Conservation (phyloP, 1,139 yeast species). For the Scheffersomyces quercinus region DNA sequence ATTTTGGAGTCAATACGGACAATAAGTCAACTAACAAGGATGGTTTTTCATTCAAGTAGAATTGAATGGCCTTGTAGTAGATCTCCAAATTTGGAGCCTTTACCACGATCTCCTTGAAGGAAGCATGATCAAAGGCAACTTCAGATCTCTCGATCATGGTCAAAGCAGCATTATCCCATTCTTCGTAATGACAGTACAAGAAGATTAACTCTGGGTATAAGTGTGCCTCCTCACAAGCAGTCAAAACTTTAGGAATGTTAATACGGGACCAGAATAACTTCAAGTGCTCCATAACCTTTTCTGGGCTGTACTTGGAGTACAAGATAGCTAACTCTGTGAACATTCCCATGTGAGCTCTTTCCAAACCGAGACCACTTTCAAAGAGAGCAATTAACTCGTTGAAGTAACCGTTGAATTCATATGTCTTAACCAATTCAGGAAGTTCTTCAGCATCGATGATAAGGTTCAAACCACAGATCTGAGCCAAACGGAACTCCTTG, state of each 20-base stretch:
- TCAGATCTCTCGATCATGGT: conserved; percentile 97
- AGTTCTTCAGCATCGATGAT: conserved; percentile 97
- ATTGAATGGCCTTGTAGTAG: conserved; percentile 94
- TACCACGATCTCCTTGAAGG: conserved; percentile 91
- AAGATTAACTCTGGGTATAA: conserved; percentile 96
- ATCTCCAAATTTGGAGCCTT: conserved; percentile 96
- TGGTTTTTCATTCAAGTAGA: conserved; percentile 91
- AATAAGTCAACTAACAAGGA: conserved; percentile 84
- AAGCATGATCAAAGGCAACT: conserved; percentile 88
- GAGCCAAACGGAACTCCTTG: conserved; percentile 94
- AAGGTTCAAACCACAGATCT: conserved; percentile 96
- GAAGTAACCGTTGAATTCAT: conserved; percentile 89
- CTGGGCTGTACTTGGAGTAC: conserved; percentile 89
- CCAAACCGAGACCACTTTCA: conserved; percentile 94
- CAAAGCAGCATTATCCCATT: conserved; percentile 98
- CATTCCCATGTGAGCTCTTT: conserved; percentile 99
- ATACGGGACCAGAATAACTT: conserved; percentile 97
- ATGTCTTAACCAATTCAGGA: conserved; percentile 82
- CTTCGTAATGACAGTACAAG: conserved; percentile 96
- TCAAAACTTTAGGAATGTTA: conserved; percentile 94
- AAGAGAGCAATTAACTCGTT: conserved; percentile 87
- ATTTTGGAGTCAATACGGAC: conserved; percentile 82
- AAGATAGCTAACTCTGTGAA: conserved; percentile 92
- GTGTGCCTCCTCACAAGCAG: conserved; percentile 92
- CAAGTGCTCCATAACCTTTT: conserved; percentile 92